A percentile compares a stretch with the other conserved stretches of the same genome.
phyloP scores from a whole-genome alignment of 2,329 filamentous ascomycete species.

The Arthrobotrys megalospora region DNA sequence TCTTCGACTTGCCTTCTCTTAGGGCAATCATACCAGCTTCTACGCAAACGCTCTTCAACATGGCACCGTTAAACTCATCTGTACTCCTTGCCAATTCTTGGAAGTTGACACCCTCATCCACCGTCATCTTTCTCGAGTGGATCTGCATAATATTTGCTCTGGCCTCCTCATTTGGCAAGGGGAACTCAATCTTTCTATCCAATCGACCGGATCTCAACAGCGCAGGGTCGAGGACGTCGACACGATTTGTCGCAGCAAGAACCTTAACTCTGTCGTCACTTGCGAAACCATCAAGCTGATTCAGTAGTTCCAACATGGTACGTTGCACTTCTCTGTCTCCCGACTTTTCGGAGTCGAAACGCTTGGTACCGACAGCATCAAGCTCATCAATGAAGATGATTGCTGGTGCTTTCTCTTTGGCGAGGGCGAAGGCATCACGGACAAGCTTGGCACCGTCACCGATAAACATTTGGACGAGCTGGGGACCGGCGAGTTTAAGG shows the following conservation, averaged over 20 bases:
- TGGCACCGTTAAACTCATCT: slow-evolving; percentile 97
- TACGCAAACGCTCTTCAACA: slow-evolving; percentile 98
- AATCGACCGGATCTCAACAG: slow-evolving; percentile 91
- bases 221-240: slow-evolving; percentile 93
- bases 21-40: slow-evolving; percentile 99
- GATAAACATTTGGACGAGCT: slow-evolving; percentile 99
- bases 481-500: slow-evolving; percentile 96
- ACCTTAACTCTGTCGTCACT: slow-evolving; percentile 98
- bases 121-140: slow-evolving; percentile 98
- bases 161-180: slow-evolving; percentile 96
- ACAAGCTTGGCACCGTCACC: slow-evolving; percentile 98
- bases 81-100: slow-evolving; percentile 94
- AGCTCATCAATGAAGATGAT: slow-evolving; percentile 99
- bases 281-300: slow-evolving; percentile 97
- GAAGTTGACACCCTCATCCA: slow-evolving; percentile 95
- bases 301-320: slow-evolving; percentile 98
- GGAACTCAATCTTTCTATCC: slow-evolving; percentile 98
- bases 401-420: slow-evolving; percentile 97
- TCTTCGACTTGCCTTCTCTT: slow-evolving; percentile 93
- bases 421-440: slow-evolving; percentile 95
- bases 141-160: slow-evolving; percentile 97
- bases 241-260: slow-evolving; percentile 91
- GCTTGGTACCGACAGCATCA: slow-evolving; percentile 98
- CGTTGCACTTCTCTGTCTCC: slow-evolving; percentile 98
- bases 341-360: slow-evolving; percentile 98